A percentile compares a stretch with the other conserved stretches of the same genome.
phyloP scores from a whole-genome alignment of 345 rosid genomes.

The Eucalyptus coolabah region DNA sequence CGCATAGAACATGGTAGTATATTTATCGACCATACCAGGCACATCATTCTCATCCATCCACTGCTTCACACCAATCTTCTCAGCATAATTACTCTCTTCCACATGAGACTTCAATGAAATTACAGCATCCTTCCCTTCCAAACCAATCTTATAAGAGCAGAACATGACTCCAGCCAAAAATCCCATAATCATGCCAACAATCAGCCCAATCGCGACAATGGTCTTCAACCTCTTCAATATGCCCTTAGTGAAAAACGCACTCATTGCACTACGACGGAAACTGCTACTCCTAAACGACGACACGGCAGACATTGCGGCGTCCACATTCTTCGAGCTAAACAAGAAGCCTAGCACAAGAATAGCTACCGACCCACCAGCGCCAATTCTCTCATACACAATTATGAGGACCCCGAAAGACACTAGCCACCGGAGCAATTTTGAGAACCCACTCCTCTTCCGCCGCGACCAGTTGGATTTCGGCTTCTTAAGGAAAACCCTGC shows the following conservation, averaged over 20 bases:
- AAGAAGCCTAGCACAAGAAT: slow-evolving; percentile 60
- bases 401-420: slow-evolving; percentile 74
- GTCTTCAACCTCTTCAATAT: slow-evolving; percentile 67
- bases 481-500: slow-evolving; percentile 41
- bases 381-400: slow-evolving; percentile 66
- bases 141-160: slow-evolving; percentile 87
- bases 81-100: slow-evolving; percentile 79
- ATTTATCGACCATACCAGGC: slow-evolving; percentile 73
- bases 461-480: slow-evolving; percentile 23
- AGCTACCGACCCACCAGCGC: slow-evolving; percentile 51
- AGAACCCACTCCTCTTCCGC: slow-evolving; percentile 46
- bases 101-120: slow-evolving; percentile 74
- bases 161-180: slow-evolving; percentile 55
- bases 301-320: slow-evolving; percentile 59
- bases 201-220: slow-evolving; percentile 75
- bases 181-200: slow-evolving; percentile 68
- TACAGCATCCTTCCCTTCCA: slow-evolving; percentile 89
- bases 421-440: slow-evolving; percentile 61
- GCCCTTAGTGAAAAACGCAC: slow-evolving; percentile 72
- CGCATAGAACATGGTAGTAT: slow-evolving; percentile 53
- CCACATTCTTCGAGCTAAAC: slow-evolving; percentile 47
- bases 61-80: slow-evolving; percentile 65
- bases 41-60: slow-evolving; percentile 99
- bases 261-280: slow-evolving; percentile 39
- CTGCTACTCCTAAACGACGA: slow-evolving; percentile 58